Conservation (phyloP, 2,329 filamentous ascomycete genomes). For the Sporothrix phasma region DNA sequence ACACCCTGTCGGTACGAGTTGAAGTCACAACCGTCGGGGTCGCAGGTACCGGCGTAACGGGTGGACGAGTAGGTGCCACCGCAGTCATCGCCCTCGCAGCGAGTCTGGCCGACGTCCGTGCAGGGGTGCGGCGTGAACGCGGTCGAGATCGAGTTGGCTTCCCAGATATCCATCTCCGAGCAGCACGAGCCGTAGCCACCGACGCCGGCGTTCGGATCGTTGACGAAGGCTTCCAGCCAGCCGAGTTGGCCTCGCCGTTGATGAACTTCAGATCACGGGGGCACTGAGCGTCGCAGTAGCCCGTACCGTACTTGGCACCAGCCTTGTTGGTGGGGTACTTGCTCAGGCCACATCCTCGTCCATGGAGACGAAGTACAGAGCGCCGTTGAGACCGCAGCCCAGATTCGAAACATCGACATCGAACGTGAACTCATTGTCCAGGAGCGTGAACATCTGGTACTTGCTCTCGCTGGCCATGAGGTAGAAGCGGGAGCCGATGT, state of each 20-base stretch:
- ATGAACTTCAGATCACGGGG: conserved; percentile 40
- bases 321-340: conserved; percentile 36
- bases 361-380: conserved; percentile 44
- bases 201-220: conserved; percentile 41
- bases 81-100: conserved; percentile 34
- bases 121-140: conserved; percentile 52
- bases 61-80: conserved; percentile 37
- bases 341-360: conserved; percentile 37
- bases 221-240: conserved; percentile 38
- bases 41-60: conserved; percentile 41
- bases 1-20: conserved; percentile 55
- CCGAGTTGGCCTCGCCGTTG: conserved; percentile 32
- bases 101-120: conserved; percentile 31
- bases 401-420: conserved; percentile 55
- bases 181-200: conserved; percentile 44
- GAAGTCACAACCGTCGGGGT: conserved; percentile 56
- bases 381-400: conserved; percentile 49
- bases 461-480: conserved; percentile 25
- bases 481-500: conserved; percentile 29
- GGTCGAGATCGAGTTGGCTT: conserved; percentile 50
- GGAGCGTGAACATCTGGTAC: conserved; percentile 42
- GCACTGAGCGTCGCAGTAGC: conserved; percentile 41
- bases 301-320: conserved; percentile 44
- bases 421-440: conserved; percentile 54
- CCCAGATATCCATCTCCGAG: conserved; percentile 51